phyloP scores from a whole-genome alignment of 2,329 filamentous ascomycete genomes.

The Amylocarpus encephaloides region DNA sequence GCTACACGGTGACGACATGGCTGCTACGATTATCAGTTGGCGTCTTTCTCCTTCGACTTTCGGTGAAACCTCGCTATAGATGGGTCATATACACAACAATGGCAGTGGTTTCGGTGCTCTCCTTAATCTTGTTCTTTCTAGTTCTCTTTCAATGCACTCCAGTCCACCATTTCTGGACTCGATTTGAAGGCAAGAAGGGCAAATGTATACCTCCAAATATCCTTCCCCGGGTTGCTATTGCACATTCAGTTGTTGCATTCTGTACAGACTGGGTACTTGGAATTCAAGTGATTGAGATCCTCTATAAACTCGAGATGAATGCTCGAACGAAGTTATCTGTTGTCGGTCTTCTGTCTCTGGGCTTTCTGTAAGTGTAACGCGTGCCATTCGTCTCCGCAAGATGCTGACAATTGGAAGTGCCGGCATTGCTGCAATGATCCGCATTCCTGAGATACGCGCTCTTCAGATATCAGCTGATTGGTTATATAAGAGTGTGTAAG shows the following conservation, averaged over 20 bases:
- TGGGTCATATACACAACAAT: conserved; percentile 42
- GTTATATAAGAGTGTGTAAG: conserved; percentile 21
- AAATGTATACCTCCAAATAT: conserved; percentile 36
- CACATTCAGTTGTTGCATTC: conserved; percentile 43
- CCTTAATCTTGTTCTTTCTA: conserved; percentile 44
- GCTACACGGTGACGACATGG: conserved; percentile 43
- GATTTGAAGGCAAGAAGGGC: conserved; percentile 20
- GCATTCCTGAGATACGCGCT: conserved; percentile 21
- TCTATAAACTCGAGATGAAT: conserved; percentile 51
- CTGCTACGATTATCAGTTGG: conserved; percentile 40
- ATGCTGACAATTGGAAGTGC: conserved; percentile 13
- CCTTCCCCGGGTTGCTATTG: conserved; percentile 46
- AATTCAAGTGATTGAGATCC: conserved; percentile 47
- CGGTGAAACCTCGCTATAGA: conserved; percentile 39
- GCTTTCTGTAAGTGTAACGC: conserved; percentile 38
- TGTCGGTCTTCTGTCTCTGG: conserved; percentile 48
- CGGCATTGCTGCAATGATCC: conserved; percentile 22
- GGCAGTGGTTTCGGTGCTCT: conserved; percentile 38
- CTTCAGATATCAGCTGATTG: conserved; percentile 19
- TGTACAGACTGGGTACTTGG: conserved; percentile 46
- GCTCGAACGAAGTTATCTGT: conserved; percentile 44
- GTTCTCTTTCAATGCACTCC: conserved; percentile 48
- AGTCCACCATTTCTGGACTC: conserved; percentile 44
- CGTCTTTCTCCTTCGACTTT: conserved; percentile 48
- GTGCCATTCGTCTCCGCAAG: background rate